Evolutionary conservation across 2,329 filamentous ascomycete genomes (phyloP).

Genomic region (Trichocomaceae sp.): DNA sequence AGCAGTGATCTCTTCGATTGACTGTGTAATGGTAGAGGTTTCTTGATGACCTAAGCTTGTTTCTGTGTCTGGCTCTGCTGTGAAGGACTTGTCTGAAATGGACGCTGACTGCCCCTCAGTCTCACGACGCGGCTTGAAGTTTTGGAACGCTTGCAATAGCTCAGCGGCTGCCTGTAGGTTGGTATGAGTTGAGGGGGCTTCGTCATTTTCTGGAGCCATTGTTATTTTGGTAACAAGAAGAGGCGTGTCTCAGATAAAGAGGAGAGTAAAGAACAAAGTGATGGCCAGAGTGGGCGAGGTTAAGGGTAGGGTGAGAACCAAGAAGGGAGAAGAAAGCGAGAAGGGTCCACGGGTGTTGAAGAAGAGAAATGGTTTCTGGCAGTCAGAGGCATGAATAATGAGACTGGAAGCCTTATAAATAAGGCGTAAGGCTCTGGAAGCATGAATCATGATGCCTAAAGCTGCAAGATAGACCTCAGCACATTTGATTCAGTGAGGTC

Average conservation of each 20-base stretch:
- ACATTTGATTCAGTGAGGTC: no score
- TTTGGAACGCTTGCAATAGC: constrained; percentile 5
- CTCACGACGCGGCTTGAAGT: neutral
- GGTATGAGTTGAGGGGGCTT: neutral
- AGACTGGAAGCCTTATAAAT: neutral
- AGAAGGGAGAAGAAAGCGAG: no score
- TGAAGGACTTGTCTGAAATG: neutral
- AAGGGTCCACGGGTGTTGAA: no score
- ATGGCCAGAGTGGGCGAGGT: neutral
- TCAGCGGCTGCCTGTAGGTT: neutral
- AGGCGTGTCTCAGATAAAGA: no score
- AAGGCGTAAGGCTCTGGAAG: neutral
- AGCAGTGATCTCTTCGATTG: neutral
- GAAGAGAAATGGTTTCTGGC: no score
- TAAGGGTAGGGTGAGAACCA: no score
- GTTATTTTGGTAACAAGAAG: neutral
- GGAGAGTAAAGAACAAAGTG: neutral
- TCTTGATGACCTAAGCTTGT: neutral
- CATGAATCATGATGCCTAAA: neutral
- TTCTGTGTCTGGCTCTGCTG: neutral
- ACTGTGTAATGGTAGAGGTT: neutral
- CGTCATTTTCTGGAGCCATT: constrained; percentile 1
- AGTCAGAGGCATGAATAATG: neutral
- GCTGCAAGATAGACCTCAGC: neutral
- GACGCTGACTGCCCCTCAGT: no score